A percentile compares a stretch with the other conserved stretches of the same genome.
Conservation (phyloP, 306 rosid genomes). For the Rosa multiflora region DNA sequence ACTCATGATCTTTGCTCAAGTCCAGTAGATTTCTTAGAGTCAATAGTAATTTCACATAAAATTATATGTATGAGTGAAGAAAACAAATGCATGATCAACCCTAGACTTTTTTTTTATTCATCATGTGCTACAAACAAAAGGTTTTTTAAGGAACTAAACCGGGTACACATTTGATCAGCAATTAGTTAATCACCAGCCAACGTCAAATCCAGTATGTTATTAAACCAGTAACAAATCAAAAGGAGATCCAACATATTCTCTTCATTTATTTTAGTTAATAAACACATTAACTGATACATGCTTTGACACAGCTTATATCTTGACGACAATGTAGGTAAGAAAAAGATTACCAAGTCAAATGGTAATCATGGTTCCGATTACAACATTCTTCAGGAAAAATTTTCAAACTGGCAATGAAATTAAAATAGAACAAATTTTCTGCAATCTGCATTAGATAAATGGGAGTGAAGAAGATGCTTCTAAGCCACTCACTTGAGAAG, state of each 20-base stretch:
- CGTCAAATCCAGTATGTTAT: not conserved
- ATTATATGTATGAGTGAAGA: not conserved
- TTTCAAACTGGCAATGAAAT: not conserved
- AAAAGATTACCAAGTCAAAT: not conserved
- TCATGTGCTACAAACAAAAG: not conserved
- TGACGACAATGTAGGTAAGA: not conserved
- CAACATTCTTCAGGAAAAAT: not conserved
- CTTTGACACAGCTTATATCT: not conserved
- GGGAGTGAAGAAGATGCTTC: not conserved
- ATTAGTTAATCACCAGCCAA: not conserved
- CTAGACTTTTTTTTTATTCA: not conserved
- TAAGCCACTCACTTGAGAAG: not conserved
- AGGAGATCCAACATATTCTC: not conserved
- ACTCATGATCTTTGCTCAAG: not conserved
- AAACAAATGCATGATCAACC: not conserved
- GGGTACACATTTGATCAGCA: not conserved
- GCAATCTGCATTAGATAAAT: not conserved
- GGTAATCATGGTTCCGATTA: not conserved
- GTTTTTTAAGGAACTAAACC: not conserved
- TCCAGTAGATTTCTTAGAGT: not conserved
- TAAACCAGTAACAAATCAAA: not conserved
- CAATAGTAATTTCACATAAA: not conserved
- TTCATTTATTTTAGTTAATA: not conserved
- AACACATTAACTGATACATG: not conserved
- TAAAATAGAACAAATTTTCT: not conserved